phyloP scores from a whole-genome alignment of 2,329 filamentous ascomycete species.

The Claviceps cyperi region DNA sequence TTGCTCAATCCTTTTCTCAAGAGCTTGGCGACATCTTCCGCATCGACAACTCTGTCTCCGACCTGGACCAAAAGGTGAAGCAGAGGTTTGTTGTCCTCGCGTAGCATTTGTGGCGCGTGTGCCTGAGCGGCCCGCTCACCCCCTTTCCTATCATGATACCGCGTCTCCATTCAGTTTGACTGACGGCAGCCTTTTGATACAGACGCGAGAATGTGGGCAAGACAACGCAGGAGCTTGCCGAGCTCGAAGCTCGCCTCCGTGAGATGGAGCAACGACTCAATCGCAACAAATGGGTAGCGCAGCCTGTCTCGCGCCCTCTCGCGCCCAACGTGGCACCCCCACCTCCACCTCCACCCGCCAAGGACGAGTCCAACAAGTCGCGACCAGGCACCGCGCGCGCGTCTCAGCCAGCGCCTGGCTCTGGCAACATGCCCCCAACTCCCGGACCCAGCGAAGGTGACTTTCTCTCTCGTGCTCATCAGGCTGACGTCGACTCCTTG shows the following conservation, averaged over 20 bases:
- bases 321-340: conserved; percentile 5
- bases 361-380: conserved; percentile 27
- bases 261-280: conserved; percentile 72
- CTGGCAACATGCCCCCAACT: conserved; percentile 44
- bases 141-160: conserved; percentile 1
- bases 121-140: background rate
- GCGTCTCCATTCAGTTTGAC: background rate
- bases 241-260: conserved; percentile 68
- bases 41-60: conserved; percentile 63
- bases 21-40: conserved; percentile 83
- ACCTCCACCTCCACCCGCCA: conserved; percentile 8
- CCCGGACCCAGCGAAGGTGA: conserved; percentile 50
- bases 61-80: conserved; percentile 60
- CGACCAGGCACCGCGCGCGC: conserved; percentile 39
- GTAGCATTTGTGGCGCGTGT: background rate
- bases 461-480: conserved; percentile 26
- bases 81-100: conserved; percentile 51
- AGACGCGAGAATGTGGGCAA: conserved; percentile 43
- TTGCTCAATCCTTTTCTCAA: conserved; percentile 74
- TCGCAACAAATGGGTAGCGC: conserved; percentile 12
- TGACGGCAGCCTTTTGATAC: background rate
- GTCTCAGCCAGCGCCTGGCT: conserved; percentile 35
- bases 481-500: conserved; percentile 10
- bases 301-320: conserved; percentile 8
- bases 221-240: conserved; percentile 68